Evolutionary conservation across 2,329 filamentous ascomycete species (phyloP), one percentile per base, ranked within the genome.

Genomic region (Spiromastix sp.): DNA sequence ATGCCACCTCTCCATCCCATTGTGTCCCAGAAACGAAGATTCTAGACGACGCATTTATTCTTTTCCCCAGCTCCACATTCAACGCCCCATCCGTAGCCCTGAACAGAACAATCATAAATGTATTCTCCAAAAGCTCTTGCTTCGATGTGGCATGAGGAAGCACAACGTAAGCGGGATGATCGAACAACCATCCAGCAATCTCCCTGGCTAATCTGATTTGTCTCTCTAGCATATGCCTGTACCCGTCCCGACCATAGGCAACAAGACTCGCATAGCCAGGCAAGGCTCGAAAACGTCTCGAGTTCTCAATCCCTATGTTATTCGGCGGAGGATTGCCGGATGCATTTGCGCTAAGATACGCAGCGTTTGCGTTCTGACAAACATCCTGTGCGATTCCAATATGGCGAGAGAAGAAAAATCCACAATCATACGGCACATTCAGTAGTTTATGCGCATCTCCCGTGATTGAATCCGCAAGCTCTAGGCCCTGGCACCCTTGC

Each of bases 391-490:
- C 71, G 9, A 74, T 63, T 2, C 60, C 48, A 5, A 72, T 61
- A 42, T 81, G 73, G 12, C 77, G 74, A 34, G 79, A 85, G 48
- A 93, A 74, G 68, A 94, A 93, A 59, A 95, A 81, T 28, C 87
- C 89, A 49, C 81, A 87, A 57, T 95, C 89, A 49, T 95, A 95
- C 0, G 89, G 87, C 30, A 94, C 85, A 47, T 95, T 95, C 41
- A 96, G 71, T n/a, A 94, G 63, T 53, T 95, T 95, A 58, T 96
- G 89, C 0, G 74, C 82, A 50, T 95, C 87, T 2, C 82, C 79
- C 0, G 85, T 79, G 46, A 95, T 86, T 33, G 84, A 93, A 53
- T 95, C 85, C 3, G 83, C 85, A 2, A 93, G 66, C 42, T 93
- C 80, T 9, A 95, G 57, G 1, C 83, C 84, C 3, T 72, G 67